Evolutionary conservation across 202 grass and related monocot species (phyloP).

Genomic region (Cymbopogon flexuosus): DNA sequence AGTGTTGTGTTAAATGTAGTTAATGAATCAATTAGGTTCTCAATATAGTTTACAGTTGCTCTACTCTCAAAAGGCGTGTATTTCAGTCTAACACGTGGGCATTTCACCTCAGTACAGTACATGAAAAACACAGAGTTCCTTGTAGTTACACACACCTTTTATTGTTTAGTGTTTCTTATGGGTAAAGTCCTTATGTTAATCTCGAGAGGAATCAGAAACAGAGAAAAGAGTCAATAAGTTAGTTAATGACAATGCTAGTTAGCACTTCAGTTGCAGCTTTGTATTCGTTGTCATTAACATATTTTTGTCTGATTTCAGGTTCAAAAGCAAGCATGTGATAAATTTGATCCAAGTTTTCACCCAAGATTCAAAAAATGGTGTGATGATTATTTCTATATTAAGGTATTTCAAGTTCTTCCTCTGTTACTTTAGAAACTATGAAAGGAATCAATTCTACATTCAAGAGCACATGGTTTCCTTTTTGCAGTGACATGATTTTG

Average conservation of each 20-base stretch:
- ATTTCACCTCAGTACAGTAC: not conserved
- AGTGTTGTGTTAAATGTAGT: not conserved
- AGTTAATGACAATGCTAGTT: not conserved
- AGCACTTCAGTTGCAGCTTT: not conserved
- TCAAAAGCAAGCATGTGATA: constrained; percentile 94
- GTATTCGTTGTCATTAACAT: not conserved
- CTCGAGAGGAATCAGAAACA: not conserved
- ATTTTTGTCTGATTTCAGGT: constrained; percentile 44
- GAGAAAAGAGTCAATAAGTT: not conserved
- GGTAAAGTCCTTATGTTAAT: not conserved
- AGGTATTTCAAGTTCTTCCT: constrained; percentile 46
- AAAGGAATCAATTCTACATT: not conserved
- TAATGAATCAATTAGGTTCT: not conserved
- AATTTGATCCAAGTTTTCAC: constrained; percentile 90
- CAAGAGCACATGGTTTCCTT: not conserved
- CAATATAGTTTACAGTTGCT: not conserved
- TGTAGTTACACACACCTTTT: not conserved
- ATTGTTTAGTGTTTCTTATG: not conserved
- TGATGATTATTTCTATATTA: constrained; percentile 98
- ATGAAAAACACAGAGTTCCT: not conserved
- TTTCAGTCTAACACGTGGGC: not conserved
- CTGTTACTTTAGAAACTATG: not conserved
- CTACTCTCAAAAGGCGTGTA: not conserved
- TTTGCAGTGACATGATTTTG: not conserved
- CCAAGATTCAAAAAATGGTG: constrained; percentile 99